These are phyloP conservation scores for Boletellus emodensis DNA, from an alignment of 768 basidiomycete species.

Conservation along the genomic window DNA sequence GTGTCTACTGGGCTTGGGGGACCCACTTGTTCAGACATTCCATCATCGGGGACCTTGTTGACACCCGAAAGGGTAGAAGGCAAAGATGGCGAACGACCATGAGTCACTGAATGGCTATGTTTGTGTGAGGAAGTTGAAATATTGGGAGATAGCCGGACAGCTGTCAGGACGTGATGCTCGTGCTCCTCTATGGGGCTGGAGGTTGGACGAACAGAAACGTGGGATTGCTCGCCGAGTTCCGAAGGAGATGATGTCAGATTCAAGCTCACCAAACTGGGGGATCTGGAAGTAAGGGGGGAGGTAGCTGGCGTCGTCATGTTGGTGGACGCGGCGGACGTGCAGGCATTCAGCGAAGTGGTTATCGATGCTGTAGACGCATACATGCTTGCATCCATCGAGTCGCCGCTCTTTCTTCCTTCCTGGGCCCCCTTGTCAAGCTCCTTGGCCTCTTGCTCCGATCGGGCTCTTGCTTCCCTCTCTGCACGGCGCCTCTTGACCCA, in stretches of 20 bases:
- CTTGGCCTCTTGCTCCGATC: constrained; percentile 16
- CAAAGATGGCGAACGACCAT: not conserved
- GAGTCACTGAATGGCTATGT: not conserved
- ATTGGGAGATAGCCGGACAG: constrained; percentile 24
- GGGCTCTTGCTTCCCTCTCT: constrained; percentile 46
- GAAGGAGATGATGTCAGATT: constrained; percentile 6
- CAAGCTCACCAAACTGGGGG: constrained; percentile 18
- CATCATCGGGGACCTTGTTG: constrained; percentile 1
- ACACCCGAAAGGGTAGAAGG: constrained; percentile 8
- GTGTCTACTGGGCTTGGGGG: constrained; percentile 10
- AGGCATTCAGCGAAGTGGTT: constrained; percentile 21
- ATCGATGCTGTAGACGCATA: constrained; percentile 21
- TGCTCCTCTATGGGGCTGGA: constrained; percentile 14
- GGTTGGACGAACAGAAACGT: not conserved
- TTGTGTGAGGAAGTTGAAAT: constrained; percentile 6
- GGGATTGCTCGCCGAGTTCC: not conserved
- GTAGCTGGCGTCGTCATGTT: constrained; percentile 17
- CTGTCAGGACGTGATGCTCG: constrained; percentile 21
- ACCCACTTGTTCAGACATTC: not conserved
- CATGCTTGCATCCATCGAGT: constrained; percentile 22
- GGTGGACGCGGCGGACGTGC: constrained; percentile 18
- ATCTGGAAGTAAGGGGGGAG: constrained; percentile 19
- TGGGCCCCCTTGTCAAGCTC: constrained; percentile 6
- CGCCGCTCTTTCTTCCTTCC: constrained; percentile 23
- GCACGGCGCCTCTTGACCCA: constrained; percentile 72